phyloP scores from a whole-genome alignment of 2,329 filamentous ascomycete species.

The Epichloe gansuensis region DNA sequence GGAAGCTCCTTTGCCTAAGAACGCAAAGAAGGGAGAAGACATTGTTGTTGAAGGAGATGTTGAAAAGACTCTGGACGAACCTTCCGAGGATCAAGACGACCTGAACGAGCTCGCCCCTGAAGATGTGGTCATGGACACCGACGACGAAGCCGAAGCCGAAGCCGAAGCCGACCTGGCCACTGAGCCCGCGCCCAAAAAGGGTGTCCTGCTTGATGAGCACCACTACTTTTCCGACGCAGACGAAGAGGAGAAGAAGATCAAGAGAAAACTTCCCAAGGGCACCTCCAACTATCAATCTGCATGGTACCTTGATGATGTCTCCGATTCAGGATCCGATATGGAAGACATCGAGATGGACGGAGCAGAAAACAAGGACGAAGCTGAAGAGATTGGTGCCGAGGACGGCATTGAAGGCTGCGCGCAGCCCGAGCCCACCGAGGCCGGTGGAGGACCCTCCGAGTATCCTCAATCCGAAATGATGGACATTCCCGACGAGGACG shows the following conservation, averaged over 20 bases:
- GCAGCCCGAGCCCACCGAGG: slow-evolving; percentile 59
- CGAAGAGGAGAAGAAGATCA: slow-evolving; percentile 32
- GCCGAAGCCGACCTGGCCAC: slow-evolving; percentile 23
- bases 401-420: slow-evolving; percentile 67
- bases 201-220: slow-evolving; percentile 88
- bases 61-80: slow-evolving; percentile 52
- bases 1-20: slow-evolving; percentile 53
- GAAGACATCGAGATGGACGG: slow-evolving; percentile 47
- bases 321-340: slow-evolving; percentile 74
- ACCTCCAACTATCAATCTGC: slow-evolving; percentile 91
- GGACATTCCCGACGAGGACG: slow-evolving; percentile 71
- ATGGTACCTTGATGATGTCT: slow-evolving; percentile 77
- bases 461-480: slow-evolving; percentile 94
- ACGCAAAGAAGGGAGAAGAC: slow-evolving; percentile 53
- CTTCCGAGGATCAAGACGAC: slow-evolving; percentile 70
- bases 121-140: slow-evolving; percentile 59
- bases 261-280: slow-evolving; percentile 72
- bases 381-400: slow-evolving; percentile 54
- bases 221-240: slow-evolving; percentile 96
- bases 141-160: slow-evolving; percentile 31
- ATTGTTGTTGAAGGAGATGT: slow-evolving; percentile 45
- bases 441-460: slow-evolving; percentile 64
- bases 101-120: slow-evolving; percentile 77
- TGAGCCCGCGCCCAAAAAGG: slow-evolving; percentile 49
- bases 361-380: slow-evolving; percentile 43